Evolutionary conservation across 345 rosid genomes (phyloP).

Genomic region (Euclidium syriacum): DNA sequence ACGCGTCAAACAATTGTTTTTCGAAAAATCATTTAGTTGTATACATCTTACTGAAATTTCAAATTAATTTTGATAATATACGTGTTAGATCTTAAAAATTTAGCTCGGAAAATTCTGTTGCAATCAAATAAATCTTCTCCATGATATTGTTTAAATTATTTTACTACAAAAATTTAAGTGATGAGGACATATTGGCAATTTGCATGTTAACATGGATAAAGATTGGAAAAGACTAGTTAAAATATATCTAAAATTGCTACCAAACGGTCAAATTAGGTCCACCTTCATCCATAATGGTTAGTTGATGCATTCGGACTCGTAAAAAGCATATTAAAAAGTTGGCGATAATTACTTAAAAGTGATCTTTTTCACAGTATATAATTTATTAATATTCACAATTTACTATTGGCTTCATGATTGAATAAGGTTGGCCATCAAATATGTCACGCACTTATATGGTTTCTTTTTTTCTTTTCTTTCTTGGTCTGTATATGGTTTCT

Average conservation of each 20-base stretch:
- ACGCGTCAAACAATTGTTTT: too few species aligned
- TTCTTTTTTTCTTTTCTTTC: too few species aligned
- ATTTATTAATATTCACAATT: conserved; percentile 6
- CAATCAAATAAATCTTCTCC: not conserved
- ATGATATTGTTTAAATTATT: not conserved
- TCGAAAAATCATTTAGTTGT: too few species aligned
- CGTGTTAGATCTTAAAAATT: not conserved
- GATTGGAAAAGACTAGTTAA: conserved; percentile 4
- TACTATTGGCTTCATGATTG: conserved; percentile 27
- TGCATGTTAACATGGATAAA: conserved; percentile 14
- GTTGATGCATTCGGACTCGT: conserved; percentile 12
- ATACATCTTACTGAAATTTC: not conserved
- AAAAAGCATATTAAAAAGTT: conserved; percentile 27
- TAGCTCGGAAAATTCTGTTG: not conserved
- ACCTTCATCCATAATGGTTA: conserved; percentile 21
- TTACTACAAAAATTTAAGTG: conserved; percentile 15
- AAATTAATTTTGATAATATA: not conserved
- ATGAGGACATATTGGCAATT: conserved; percentile 7
- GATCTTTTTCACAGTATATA: not conserved
- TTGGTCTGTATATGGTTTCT: conserved; percentile 10
- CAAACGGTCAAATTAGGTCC: conserved; percentile 34
- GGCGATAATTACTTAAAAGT: conserved; percentile 31
- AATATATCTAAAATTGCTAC: conserved; percentile 19
- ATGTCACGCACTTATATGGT: conserved; percentile 11
- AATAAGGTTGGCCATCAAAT: conserved; percentile 9